These are phyloP conservation scores for Alternaria gansuensis DNA, from an alignment of 2,329 filamentous ascomycete genomes.

Conservation along the genomic window DNA sequence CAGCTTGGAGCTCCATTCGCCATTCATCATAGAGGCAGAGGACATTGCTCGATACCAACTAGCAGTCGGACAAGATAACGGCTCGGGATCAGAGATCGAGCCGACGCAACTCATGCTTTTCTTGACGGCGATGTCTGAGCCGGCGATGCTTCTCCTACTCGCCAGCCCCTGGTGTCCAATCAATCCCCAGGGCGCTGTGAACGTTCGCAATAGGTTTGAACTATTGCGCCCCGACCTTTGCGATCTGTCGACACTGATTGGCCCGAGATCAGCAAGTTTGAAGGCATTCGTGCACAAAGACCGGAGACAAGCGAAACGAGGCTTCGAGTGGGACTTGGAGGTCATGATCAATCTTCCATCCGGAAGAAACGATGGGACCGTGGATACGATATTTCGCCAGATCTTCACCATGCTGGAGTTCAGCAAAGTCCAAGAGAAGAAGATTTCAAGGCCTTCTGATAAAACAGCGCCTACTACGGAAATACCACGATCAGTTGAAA, in stretches of 20 bases:
- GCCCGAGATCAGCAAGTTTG: slow-evolving; percentile 4
- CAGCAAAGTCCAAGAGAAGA: not conserved
- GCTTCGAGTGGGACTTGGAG: slow-evolving; percentile 17
- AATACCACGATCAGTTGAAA: not conserved
- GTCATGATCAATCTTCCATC: slow-evolving; percentile 3
- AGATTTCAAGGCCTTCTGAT: not conserved
- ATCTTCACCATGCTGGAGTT: slow-evolving; percentile 20
- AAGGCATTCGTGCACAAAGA: slow-evolving; percentile 4
- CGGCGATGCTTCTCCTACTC: slow-evolving; percentile 21
- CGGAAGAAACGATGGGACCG: not conserved
- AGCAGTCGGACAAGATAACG: slow-evolving; percentile 6
- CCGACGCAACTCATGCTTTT: slow-evolving; percentile 10
- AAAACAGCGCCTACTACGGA: not conserved
- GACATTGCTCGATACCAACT: slow-evolving; percentile 7
- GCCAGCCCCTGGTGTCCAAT: slow-evolving; percentile 14
- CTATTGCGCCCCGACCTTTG: slow-evolving; percentile 15
- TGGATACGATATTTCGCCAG: slow-evolving; percentile 14
- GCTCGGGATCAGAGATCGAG: not conserved
- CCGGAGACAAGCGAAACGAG: slow-evolving; percentile 12
- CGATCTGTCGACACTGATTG: not conserved
- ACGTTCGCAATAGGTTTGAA: slow-evolving; percentile 19
- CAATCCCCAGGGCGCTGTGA: slow-evolving; percentile 18
- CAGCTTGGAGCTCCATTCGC: slow-evolving; percentile 5
- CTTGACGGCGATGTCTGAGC: slow-evolving; percentile 17
- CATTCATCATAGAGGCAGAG: slow-evolving; percentile 13